Percentiles rank a stretch among this genome's conserved stretches.
Evolutionary conservation across 192 early-diverging fungal species (phyloP).

Genomic region (Linnemannia exigua): DNA sequence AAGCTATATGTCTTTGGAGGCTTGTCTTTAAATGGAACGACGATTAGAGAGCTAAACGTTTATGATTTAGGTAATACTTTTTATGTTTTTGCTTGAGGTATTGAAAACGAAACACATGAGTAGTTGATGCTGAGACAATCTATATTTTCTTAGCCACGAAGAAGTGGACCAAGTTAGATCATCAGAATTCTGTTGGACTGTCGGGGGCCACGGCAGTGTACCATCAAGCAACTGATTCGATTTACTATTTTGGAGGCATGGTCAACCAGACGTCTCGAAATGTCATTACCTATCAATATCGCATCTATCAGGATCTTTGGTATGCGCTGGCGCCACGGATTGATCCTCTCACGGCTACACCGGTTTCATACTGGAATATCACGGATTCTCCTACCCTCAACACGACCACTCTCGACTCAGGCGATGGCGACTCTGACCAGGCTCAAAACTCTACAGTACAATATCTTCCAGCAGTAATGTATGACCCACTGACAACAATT

Average conservation of each 20-base stretch:
- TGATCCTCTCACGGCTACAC: constrained; percentile 39
- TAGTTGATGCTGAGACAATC: background rate
- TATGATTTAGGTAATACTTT: constrained; percentile 38
- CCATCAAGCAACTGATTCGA: constrained; percentile 49
- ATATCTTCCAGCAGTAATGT: constrained; percentile 38
- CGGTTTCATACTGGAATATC: background rate
- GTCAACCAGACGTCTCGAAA: constrained; percentile 48
- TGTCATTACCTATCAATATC: constrained; percentile 39
- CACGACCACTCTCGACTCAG: background rate
- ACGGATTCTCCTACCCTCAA: background rate
- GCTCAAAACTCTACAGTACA: background rate
- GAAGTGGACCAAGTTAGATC: constrained; percentile 29
- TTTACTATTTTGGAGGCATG: constrained; percentile 58
- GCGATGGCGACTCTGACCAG: background rate
- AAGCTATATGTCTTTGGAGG: constrained; percentile 42
- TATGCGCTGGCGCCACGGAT: constrained; percentile 47
- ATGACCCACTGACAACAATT: constrained; percentile 35
- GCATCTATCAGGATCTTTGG: constrained; percentile 48
- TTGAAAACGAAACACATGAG: background rate
- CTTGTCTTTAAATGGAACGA: background rate
- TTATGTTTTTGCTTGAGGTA: background rate
- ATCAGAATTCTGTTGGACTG: constrained; percentile 53
- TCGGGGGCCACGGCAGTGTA: constrained; percentile 45
- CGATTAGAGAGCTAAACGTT: constrained; percentile 22
- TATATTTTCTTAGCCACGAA: background rate